phyloP scores from a whole-genome alignment of 305 asterid genomes.

The Solanum hybrid region DNA sequence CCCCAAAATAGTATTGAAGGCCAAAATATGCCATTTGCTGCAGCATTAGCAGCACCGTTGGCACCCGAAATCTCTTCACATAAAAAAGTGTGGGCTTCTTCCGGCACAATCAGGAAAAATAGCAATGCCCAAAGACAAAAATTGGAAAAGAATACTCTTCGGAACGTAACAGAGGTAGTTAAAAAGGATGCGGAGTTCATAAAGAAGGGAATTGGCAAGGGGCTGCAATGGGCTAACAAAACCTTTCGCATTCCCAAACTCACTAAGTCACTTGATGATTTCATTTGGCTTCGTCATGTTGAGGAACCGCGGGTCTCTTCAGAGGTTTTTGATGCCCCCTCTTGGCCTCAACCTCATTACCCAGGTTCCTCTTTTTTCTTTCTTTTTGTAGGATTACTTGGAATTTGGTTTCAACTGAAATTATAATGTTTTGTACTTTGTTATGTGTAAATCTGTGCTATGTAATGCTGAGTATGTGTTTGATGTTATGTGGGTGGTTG shows the following conservation, averaged over 20 bases:
- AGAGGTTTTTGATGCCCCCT: constrained; percentile 23
- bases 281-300: constrained; percentile 68
- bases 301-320: constrained; percentile 43
- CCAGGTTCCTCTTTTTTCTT: constrained; percentile 41
- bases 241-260: constrained; percentile 50
- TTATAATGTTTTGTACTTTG: neutral
- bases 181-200: constrained; percentile 49
- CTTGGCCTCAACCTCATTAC: constrained; percentile 80
- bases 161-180: constrained; percentile 47
- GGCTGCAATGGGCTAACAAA: constrained; percentile 61
- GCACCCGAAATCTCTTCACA: neutral
- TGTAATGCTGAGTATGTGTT: neutral
- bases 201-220: constrained; percentile 42
- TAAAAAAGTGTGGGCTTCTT: neutral
- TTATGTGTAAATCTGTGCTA: neutral
- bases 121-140: constrained; percentile 1
- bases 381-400: neutral
- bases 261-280: constrained; percentile 54
- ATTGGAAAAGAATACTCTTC: constrained; percentile 29
- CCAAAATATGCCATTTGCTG: constrained; percentile 3
- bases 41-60: neutral
- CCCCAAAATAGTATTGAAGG: neutral
- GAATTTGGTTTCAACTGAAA: neutral
- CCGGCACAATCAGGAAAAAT: constrained; percentile 1
- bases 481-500: neutral